A percentile compares a stretch with the other conserved stretches of the same genome.
Conservation (phyloP, 805 yeast genomes). For the Metschnikowia gelsemii region DNA sequence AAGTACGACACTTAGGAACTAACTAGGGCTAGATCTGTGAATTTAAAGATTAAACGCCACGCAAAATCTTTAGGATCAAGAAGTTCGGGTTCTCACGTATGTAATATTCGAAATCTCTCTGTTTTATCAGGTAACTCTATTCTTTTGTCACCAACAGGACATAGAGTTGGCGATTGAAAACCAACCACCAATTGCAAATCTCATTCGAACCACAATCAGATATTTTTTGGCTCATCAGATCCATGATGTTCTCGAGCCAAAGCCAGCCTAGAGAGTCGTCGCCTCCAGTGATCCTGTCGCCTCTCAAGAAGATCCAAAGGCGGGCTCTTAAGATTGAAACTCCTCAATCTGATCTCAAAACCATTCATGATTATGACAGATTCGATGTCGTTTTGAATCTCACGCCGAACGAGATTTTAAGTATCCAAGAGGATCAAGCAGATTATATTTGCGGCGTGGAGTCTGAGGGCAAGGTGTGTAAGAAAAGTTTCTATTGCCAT, state of each 20-base stretch:
- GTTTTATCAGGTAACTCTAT: too few species aligned
- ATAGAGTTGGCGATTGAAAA: too few species aligned
- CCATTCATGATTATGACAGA: constrained; percentile 5
- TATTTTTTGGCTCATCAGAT: too few species aligned
- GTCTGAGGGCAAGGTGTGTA: constrained; percentile 12
- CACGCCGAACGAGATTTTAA: constrained; percentile 15
- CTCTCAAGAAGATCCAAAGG: constrained; percentile 12
- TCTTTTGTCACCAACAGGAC: too few species aligned
- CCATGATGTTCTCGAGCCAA: constrained; percentile 3
- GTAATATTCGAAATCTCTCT: too few species aligned
- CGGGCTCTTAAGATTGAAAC: neutral
- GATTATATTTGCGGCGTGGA: constrained; percentile 22
- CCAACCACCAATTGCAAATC: too few species aligned
- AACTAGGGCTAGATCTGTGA: too few species aligned
- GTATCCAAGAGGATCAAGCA: constrained; percentile 13
- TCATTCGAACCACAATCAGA: too few species aligned
- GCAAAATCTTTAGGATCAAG: too few species aligned
- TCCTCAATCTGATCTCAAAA: neutral
- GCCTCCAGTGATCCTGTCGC: constrained; percentile 13
- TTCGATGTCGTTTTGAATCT: constrained; percentile 15
- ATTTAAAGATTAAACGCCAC: too few species aligned
- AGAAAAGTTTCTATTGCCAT: constrained; percentile 15
- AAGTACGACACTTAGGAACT: too few species aligned
- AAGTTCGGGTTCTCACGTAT: too few species aligned
- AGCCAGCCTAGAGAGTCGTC: neutral